Evolutionary conservation across 2,329 filamentous ascomycete species (phyloP).

Genomic region (Exophiala sp.): DNA sequence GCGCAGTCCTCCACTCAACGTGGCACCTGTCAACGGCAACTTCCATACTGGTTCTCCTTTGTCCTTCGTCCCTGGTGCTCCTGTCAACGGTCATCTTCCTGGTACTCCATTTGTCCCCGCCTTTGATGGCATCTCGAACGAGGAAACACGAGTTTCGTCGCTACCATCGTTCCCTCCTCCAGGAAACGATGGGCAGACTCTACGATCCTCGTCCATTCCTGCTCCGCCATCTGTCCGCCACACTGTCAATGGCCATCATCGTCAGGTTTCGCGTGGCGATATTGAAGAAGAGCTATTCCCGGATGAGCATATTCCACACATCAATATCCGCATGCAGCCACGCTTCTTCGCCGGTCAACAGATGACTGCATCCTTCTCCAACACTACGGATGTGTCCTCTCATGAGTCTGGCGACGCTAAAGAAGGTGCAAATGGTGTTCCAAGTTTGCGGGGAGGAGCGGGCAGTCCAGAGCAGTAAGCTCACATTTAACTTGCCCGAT

Average conservation of each 20-base stretch:
- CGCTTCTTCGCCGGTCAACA: constrained; percentile 9
- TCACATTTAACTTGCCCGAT: not conserved
- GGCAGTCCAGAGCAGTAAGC: constrained; percentile 26
- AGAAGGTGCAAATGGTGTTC: constrained; percentile 8
- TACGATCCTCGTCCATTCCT: constrained; percentile 12
- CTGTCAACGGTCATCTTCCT: constrained; percentile 8
- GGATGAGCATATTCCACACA: constrained; percentile 26
- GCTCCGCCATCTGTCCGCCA: constrained; percentile 3
- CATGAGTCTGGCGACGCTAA: constrained; percentile 3
- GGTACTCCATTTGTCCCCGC: constrained; percentile 9
- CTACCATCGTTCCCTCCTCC: constrained; percentile 1
- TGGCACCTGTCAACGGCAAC: constrained; percentile 12
- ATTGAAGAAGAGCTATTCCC: constrained; percentile 28
- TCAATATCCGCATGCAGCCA: constrained; percentile 28
- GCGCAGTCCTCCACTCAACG: constrained; percentile 13
- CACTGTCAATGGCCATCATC: constrained; percentile 22
- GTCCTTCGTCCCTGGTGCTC: constrained; percentile 11
- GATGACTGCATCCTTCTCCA: constrained; percentile 4
- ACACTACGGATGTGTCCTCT: constrained; percentile 5
- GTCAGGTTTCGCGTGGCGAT: constrained; percentile 18
- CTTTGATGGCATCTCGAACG: constrained; percentile 8
- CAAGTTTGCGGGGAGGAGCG: constrained; percentile 25
- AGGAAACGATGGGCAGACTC: not conserved
- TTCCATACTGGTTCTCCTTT: constrained; percentile 16
- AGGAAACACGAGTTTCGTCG: not conserved